Percentiles rank a stretch among this genome's conserved stretches.
Evolutionary conservation across 768 basidiomycete genomes (phyloP).

Genomic region (Boletellus sp.): DNA sequence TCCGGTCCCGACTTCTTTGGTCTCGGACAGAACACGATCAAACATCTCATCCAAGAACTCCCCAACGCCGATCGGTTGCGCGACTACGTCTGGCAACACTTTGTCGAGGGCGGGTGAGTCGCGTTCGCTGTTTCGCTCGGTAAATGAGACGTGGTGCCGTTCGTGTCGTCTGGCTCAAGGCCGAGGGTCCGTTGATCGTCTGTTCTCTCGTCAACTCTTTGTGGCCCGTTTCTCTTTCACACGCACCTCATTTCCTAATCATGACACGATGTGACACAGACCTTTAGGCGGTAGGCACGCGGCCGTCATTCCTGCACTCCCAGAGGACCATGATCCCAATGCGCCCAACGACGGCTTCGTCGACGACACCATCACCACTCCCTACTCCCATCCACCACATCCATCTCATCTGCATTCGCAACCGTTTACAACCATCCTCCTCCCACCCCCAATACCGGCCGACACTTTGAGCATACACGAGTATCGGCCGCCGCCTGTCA

Average conservation of each 20-base stretch:
- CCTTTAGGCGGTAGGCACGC: slow-evolving; percentile 79
- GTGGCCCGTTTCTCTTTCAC: slow-evolving; percentile 18
- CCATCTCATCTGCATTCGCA: slow-evolving; percentile 21
- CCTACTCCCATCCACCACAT: slow-evolving; percentile 20
- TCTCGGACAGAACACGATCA: slow-evolving; percentile 82
- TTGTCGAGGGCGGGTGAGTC: slow-evolving; percentile 81
- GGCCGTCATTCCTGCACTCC: slow-evolving; percentile 74
- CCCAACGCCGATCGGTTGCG: slow-evolving; percentile 65
- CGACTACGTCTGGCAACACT: slow-evolving; percentile 86
- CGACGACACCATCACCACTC: slow-evolving; percentile 19
- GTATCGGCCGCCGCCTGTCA: slow-evolving; percentile 27
- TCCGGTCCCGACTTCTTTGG: slow-evolving; percentile 90
- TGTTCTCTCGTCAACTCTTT: slow-evolving; percentile 14
- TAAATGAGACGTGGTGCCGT: slow-evolving; percentile 9
- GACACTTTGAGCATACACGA: slow-evolving; percentile 33
- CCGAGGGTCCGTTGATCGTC: slow-evolving; percentile 2
- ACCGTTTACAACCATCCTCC: slow-evolving; percentile 29
- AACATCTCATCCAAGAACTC: slow-evolving; percentile 85
- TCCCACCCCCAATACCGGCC: slow-evolving; percentile 25
- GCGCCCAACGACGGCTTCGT: slow-evolving; percentile 24
- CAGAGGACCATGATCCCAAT: slow-evolving; percentile 62
- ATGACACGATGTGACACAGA: slow-evolving; percentile 41
- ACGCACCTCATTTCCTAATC: slow-evolving; percentile 26
- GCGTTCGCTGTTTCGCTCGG: slow-evolving; percentile 7
- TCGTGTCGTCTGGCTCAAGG: slow-evolving; percentile 8